Conservation (phyloP, 2,329 filamentous ascomycete genomes). For the Claviceps monticola region DNA sequence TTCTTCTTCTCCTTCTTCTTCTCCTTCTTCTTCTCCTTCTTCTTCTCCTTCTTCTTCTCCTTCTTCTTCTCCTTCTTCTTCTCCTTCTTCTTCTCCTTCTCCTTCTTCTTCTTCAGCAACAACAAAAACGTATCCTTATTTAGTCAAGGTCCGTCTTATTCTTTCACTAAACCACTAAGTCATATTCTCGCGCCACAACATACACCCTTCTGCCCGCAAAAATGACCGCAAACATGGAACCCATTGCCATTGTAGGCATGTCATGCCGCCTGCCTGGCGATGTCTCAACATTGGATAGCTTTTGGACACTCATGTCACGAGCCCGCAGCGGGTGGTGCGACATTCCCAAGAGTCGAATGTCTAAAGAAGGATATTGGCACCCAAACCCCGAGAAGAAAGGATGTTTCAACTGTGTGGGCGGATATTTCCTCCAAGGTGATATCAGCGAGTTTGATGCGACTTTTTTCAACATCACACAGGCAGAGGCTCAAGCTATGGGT, state of each 20-base stretch:
- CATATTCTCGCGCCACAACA: background rate
- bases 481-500: conserved; percentile 35
- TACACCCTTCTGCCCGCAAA: conserved; percentile 1
- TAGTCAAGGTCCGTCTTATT: background rate
- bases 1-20: too few species aligned
- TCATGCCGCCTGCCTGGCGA: conserved; percentile 31
- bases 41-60: too few species aligned
- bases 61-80: too few species aligned
- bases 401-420: conserved; percentile 21
- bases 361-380: conserved; percentile 26
- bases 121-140: too few species aligned
- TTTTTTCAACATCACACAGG: conserved; percentile 37
- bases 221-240: conserved; percentile 8
- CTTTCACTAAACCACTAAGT: background rate
- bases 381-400: conserved; percentile 29
- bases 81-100: too few species aligned
- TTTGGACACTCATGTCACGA: conserved; percentile 30
- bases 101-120: background rate
- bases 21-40: too few species aligned
- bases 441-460: conserved; percentile 34
- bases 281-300: conserved; percentile 26
- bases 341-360: conserved; percentile 33
- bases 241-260: conserved; percentile 34
- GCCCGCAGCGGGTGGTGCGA: conserved; percentile 26
- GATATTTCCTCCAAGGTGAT: conserved; percentile 32